Conservation (phyloP, 306 rosid species). For the Trifolium fragiferum region DNA sequence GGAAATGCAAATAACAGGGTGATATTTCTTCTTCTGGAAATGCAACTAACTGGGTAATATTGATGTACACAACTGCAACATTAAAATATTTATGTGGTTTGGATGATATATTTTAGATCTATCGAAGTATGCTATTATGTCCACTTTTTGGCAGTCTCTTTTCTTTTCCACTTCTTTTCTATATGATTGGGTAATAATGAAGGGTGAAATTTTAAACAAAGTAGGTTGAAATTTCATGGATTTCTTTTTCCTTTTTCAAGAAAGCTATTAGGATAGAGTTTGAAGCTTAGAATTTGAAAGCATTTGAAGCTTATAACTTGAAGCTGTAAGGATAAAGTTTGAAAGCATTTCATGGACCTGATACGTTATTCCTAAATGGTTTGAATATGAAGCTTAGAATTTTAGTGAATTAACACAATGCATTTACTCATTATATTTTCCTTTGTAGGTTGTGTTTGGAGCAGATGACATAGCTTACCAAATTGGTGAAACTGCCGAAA, state of each 20-base stretch:
- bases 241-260: background rate
- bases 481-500: constrained; percentile 95
- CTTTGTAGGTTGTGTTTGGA: constrained; percentile 74
- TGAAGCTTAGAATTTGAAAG: too few relatives aligned
- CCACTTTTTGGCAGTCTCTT: too few relatives aligned
- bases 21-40: constrained; percentile 35
- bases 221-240: too few relatives aligned
- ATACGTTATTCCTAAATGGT: background rate
- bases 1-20: constrained; percentile 35
- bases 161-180: too few relatives aligned
- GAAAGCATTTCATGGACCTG: constrained; percentile 18
- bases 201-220: too few relatives aligned
- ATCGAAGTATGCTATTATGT: background rate
- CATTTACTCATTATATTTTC: constrained; percentile 31
- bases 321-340: too few relatives aligned
- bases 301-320: too few relatives aligned
- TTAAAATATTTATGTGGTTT: constrained; percentile 19
- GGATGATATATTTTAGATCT: constrained; percentile 25
- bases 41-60: constrained; percentile 30
- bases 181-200: too few relatives aligned
- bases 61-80: constrained; percentile 16
- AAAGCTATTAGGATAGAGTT: too few relatives aligned
- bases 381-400: constrained; percentile 20
- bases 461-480: constrained; percentile 90
- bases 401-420: constrained; percentile 21